Conservation (phyloP, 2,329 filamentous ascomycete genomes). For the Purpureocillium takamizusanense region DNA sequence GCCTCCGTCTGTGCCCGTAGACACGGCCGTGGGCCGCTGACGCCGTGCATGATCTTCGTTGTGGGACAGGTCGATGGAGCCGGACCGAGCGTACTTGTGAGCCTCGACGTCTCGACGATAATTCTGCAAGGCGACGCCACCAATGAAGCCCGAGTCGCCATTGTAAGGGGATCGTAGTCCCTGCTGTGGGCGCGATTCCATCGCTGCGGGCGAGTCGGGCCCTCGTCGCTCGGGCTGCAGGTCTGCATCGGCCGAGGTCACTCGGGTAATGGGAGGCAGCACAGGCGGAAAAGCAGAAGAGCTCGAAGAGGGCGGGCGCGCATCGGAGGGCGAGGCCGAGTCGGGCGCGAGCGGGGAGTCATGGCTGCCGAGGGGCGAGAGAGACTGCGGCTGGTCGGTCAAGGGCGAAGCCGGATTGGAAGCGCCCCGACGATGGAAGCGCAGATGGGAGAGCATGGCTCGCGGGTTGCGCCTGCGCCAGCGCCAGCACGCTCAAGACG, state of each 20-base stretch:
- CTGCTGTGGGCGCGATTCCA: constrained; percentile 15
- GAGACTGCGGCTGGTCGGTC: constrained; percentile 34
- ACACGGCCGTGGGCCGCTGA: constrained; percentile 2
- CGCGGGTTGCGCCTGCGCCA: constrained; percentile 7
- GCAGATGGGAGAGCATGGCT: constrained; percentile 43
- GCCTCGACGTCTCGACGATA: constrained; percentile 30
- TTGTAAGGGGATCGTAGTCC: constrained; percentile 23
- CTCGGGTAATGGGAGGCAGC: constrained; percentile 41
- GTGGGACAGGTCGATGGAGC: not conserved
- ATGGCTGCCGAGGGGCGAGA: constrained; percentile 25
- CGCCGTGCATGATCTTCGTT: constrained; percentile 5
- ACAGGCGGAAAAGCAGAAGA: constrained; percentile 34
- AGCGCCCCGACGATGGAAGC: constrained; percentile 48
- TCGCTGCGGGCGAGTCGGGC: constrained; percentile 4
- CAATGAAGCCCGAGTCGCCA: constrained; percentile 40
- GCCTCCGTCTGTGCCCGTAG: constrained; percentile 23
- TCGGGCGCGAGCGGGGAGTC: constrained; percentile 33
- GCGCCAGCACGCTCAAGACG: no score
- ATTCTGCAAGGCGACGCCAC: constrained; percentile 44
- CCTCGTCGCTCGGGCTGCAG: constrained; percentile 14
- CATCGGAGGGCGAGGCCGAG: constrained; percentile 23
- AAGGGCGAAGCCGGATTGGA: constrained; percentile 47
- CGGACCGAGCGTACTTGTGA: constrained; percentile 3
- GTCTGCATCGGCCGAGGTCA: constrained; percentile 32
- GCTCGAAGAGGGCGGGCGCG: constrained; percentile 22